phyloP scores from a whole-genome alignment of 495 filamentous ascomycete species.

The Aspergillus saccharolyticus region DNA sequence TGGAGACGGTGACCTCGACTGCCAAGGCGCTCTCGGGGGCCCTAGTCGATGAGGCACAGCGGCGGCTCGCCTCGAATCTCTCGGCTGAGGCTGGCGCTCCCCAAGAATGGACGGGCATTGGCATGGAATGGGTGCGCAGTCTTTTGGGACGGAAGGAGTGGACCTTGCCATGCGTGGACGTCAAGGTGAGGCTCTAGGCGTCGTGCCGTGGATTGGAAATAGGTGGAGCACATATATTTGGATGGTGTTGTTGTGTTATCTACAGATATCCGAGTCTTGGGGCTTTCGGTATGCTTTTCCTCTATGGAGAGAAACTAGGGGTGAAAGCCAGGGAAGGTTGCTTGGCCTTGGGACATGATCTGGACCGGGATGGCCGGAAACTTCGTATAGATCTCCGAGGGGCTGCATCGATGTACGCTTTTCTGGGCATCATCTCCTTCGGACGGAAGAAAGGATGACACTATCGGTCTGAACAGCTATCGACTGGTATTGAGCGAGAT shows the following conservation, averaged over 20 bases:
- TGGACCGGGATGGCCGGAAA: too few relatives aligned
- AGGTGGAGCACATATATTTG: neutral
- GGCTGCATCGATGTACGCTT: too few relatives aligned
- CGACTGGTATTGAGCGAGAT: neutral
- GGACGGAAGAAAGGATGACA: too few relatives aligned
- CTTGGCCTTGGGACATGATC: neutral
- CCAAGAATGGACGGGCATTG: conserved; percentile 72
- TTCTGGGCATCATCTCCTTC: neutral
- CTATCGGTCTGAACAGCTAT: neutral
- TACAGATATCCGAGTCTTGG: neutral
- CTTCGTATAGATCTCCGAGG: too few relatives aligned
- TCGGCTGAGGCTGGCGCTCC: conserved; percentile 1
- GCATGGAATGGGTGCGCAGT: conserved; percentile 76
- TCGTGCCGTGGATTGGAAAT: neutral
- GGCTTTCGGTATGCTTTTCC: neutral
- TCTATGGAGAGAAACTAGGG: too few relatives aligned
- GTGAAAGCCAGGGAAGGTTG: neutral
- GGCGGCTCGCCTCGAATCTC: conserved; percentile 32
- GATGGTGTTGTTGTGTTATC: neutral
- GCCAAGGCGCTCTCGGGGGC: conserved; percentile 61
- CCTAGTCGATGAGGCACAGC: conserved; percentile 58
- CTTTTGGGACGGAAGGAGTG: conserved; percentile 71
- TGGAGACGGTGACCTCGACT: conserved; percentile 62
- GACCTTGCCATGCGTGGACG: conserved; percentile 77
- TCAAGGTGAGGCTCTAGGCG: conserved; percentile 63